A percentile compares a stretch with the other conserved stretches of the same genome.
These are phyloP conservation scores for Xylaria sp. DNA, from an alignment of 2,329 filamentous ascomycete genomes.

Conservation along the genomic window DNA sequence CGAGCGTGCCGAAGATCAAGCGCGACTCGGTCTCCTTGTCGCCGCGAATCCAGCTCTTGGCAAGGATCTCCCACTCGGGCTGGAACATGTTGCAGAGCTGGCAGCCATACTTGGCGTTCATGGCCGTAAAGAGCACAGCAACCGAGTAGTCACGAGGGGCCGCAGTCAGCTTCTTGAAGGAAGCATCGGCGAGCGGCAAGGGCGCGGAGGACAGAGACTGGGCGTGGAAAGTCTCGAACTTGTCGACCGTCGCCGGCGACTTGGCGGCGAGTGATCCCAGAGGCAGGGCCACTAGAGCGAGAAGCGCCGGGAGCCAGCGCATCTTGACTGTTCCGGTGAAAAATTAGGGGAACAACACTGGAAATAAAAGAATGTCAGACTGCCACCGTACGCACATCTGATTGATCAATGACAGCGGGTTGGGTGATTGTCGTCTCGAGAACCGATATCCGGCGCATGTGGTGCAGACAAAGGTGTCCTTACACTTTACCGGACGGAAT, in stretches of 20 bases:
- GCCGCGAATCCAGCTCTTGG: slow-evolving; percentile 80
- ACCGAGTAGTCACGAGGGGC: slow-evolving; percentile 78
- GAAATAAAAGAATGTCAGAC: slow-evolving; percentile 4
- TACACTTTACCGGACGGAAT: not conserved
- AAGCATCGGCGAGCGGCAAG: slow-evolving; percentile 70
- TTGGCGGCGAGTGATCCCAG: slow-evolving; percentile 60
- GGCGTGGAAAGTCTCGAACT: slow-evolving; percentile 65
- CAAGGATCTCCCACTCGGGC: slow-evolving; percentile 85
- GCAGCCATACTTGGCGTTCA: slow-evolving; percentile 79
- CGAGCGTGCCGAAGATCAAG: slow-evolving; percentile 75
- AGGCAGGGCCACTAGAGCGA: slow-evolving; percentile 54
- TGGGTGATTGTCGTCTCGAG: not conserved
- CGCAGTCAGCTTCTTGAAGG: slow-evolving; percentile 70
- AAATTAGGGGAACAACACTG: slow-evolving; percentile 8
- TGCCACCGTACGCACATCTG: slow-evolving; percentile 11
- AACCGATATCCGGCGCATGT: slow-evolving; percentile 1
- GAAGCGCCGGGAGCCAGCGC: slow-evolving; percentile 60
- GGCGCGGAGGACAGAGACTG: slow-evolving; percentile 62
- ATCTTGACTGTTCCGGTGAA: slow-evolving; percentile 44
- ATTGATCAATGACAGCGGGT: slow-evolving; percentile 2
- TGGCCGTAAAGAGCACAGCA: slow-evolving; percentile 78
- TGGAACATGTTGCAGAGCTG: slow-evolving; percentile 85
- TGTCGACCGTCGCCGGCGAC: slow-evolving; percentile 48
- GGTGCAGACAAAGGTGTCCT: slow-evolving; percentile 20
- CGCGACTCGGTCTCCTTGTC: slow-evolving; percentile 69